These are phyloP conservation scores for Fabrea salina DNA, from an alignment of 169 alveolate species.

Conservation along the genomic window DNA sequence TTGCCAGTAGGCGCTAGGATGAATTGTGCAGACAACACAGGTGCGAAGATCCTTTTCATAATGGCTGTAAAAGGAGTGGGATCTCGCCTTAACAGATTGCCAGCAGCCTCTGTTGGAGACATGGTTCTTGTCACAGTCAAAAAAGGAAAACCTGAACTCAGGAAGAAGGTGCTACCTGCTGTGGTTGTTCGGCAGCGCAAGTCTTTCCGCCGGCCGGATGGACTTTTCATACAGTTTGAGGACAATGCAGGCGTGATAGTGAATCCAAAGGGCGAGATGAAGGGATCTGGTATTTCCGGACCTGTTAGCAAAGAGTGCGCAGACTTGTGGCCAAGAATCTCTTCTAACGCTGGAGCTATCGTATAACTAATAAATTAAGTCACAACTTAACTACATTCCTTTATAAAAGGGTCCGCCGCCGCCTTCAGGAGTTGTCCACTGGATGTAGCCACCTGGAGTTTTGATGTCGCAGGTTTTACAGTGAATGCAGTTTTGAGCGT, in stretches of 20 bases:
- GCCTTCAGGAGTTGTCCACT: conserved; percentile 90
- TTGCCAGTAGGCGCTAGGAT: conserved; percentile 96
- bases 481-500: conserved; percentile 88
- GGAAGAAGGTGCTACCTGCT: conserved; percentile 98
- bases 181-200: conserved; percentile 98
- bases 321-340: conserved; percentile 99
- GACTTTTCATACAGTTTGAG: conserved; percentile 97
- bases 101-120: conserved; percentile 99
- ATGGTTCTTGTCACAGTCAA: conserved; percentile 97
- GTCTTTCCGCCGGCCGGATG: conserved; percentile 99
- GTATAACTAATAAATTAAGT: conserved; percentile 89
- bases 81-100: conserved; percentile 96
- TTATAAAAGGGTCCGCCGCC: conserved; percentile 88
- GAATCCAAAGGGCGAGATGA: conserved; percentile 99
- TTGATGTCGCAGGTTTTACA: conserved; percentile 84
- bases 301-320: conserved; percentile 99
- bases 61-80: conserved; percentile 97
- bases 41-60: conserved; percentile 97
- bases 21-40: conserved; percentile 99
- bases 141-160: conserved; percentile 98
- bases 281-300: conserved; percentile 99
- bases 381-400: too few species aligned
- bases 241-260: conserved; percentile 99
- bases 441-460: conserved; percentile 75
- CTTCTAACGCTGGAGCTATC: conserved; percentile 98